Base-by-base conservation (phyloP, 2,329 filamentous ascomycete species). In the Aureobasidium uvarum region DNA sequence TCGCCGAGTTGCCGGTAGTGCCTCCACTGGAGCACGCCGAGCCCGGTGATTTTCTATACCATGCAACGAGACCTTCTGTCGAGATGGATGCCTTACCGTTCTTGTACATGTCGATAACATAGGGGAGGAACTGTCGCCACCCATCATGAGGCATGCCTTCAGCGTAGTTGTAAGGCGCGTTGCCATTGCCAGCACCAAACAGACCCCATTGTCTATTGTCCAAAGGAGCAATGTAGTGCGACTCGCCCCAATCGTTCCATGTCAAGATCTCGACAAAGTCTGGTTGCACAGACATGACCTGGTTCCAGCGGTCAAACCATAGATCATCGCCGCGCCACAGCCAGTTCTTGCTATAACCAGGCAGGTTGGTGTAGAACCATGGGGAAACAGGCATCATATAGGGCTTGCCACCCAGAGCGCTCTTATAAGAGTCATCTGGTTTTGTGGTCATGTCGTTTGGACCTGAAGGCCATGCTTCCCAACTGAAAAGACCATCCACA, bases 171-270 rank as follows among this genome's bases (percentile, higher is more conserved):
- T 76, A 78, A 3, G 83, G 81, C 3, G 82, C 83, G 2, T 76
- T 69, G 1, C 45, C 45, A 13, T 39, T 28, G 33, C 38, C 33
- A 13, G 59, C n/a, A n/a, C 7, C 20, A 6, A 51, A 63, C 23
- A 51, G 36, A 1, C 45, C 55, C 14, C 25, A 59, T 45, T 59
- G 55, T 16, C 28, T 36, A 16, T 16, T 14, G 38, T 59, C 45
- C 33, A 51, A 31, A 14, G 81, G 80, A 10, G 77, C 46, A 20
- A 84, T 77, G 69, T 85, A 84, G 69, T 85, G 83, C 1, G 83
- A 82, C 71, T 87, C 85, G 39, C 84, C 84, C 67, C 81, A 85
- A 70, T 85, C 85, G 68, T 86, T 86, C 84, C 84, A 86, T 20
- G 82, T 83, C 52, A 85, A 80, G 50, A 86, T 83, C 66, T 82